These are phyloP conservation scores for Meripilus lineatus DNA, from an alignment of 1,284 basidiomycete species.

Conservation along the genomic window DNA sequence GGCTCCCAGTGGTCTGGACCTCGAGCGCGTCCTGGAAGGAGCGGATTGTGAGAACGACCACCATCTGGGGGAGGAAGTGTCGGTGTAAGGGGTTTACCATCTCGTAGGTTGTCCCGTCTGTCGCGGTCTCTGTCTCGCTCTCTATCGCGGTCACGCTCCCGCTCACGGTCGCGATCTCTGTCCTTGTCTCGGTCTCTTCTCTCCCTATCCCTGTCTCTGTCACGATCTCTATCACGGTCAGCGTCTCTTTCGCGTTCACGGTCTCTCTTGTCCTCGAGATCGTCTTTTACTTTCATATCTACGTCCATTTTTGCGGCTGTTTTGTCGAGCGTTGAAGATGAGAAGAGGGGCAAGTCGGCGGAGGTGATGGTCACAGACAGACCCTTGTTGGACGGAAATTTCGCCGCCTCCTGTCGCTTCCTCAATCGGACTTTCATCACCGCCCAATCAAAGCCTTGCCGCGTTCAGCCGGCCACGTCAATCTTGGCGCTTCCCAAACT, in stretches of 20 bases:
- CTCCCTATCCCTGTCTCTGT: conserved; percentile 34
- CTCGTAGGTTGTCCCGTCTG: too few relatives aligned
- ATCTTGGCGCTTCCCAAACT: too few relatives aligned
- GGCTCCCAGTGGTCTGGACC: conserved; percentile 76
- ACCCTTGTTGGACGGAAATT: too few relatives aligned
- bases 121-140: conserved; percentile 30
- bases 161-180: conserved; percentile 29
- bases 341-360: conserved; percentile 1
- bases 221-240: conserved; percentile 42
- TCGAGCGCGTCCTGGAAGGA: conserved; percentile 33
- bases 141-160: conserved; percentile 33
- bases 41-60: background rate
- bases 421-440: too few relatives aligned
- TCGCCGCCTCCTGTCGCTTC: too few relatives aligned
- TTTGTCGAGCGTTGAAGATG: background rate
- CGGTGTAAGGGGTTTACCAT: conserved; percentile 52
- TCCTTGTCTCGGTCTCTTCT: conserved; percentile 39
- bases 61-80: conserved; percentile 4
- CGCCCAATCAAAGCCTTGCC: too few relatives aligned
- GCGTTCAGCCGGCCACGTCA: too few relatives aligned
- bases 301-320: conserved; percentile 56
- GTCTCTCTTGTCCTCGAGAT: conserved; percentile 42
- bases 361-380: background rate
- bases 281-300: conserved; percentile 73
- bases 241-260: conserved; percentile 36